These are phyloP conservation scores for Diaporthe citri DNA, from an alignment of 2,329 filamentous ascomycete species.

Conservation along the genomic window DNA sequence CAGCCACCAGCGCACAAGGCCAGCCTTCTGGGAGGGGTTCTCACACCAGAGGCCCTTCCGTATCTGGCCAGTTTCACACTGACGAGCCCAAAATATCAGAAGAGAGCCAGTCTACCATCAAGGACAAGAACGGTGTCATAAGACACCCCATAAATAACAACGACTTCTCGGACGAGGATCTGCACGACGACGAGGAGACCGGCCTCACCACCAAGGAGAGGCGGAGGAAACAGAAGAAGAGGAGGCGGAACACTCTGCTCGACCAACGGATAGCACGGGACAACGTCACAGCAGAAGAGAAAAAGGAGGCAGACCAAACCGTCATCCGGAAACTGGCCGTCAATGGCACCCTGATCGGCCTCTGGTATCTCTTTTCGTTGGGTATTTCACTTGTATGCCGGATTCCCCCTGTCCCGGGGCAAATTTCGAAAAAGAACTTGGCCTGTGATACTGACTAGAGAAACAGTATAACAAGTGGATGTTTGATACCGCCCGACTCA, in stretches of 20 bases:
- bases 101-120: conserved; percentile 49
- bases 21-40: conserved; percentile 44
- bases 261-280: conserved; percentile 77
- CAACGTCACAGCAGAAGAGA: conserved; percentile 76
- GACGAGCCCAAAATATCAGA: conserved; percentile 63
- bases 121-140: conserved; percentile 40
- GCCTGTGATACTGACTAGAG: conserved; percentile 3
- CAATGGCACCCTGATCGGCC: conserved; percentile 83
- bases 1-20: conserved; percentile 45
- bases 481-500: conserved; percentile 86
- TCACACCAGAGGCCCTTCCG: conserved; percentile 46
- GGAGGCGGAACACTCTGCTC: conserved; percentile 75
- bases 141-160: conserved; percentile 46
- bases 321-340: conserved; percentile 77
- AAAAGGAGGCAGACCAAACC: conserved; percentile 80
- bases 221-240: conserved; percentile 74
- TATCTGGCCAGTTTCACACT: conserved; percentile 46
- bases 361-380: conserved; percentile 94
- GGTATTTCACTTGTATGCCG: conserved; percentile 86
- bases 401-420: background rate
- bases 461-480: conserved; percentile 99
- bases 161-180: conserved; percentile 77
- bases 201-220: conserved; percentile 83
- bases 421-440: background rate
- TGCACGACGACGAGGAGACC: conserved; percentile 90